A percentile compares a stretch with the other conserved stretches of the same genome.
Evolutionary conservation across 345 rosid species (phyloP).

Genomic region (Citrus unshiu): DNA sequence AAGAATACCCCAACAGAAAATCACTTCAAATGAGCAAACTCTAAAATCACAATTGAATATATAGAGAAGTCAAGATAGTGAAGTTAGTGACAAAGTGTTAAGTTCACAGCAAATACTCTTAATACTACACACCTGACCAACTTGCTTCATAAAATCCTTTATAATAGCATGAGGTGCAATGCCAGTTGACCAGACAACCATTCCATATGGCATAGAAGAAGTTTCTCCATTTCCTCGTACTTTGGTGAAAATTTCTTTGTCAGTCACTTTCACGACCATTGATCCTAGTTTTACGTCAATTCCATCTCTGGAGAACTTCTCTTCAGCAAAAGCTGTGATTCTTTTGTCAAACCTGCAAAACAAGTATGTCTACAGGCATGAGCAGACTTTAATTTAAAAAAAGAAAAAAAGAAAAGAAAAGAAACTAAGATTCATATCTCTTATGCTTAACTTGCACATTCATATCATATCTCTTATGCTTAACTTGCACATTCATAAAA

Average conservation of each 20-base stretch:
- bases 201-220: conserved; percentile 74
- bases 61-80: conserved; percentile 1
- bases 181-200: conserved; percentile 99
- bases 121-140: conserved; percentile 74
- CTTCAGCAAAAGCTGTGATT: conserved; percentile 92
- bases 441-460: neutral
- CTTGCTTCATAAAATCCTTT: conserved; percentile 85
- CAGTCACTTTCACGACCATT: conserved; percentile 80
- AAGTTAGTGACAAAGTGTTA: neutral
- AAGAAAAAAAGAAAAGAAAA: neutral
- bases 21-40: neutral
- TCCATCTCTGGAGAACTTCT: conserved; percentile 84
- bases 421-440: too few species aligned
- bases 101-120: neutral
- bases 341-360: conserved; percentile 95
- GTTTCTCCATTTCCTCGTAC: conserved; percentile 55
- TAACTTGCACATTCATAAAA: neutral
- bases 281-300: conserved; percentile 90
- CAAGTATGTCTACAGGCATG: neutral
- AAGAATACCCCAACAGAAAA: neutral
- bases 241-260: conserved; percentile 79
- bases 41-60: neutral
- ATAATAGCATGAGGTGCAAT: conserved; percentile 83
- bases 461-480: too few species aligned
- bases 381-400: neutral